These are phyloP conservation scores for Rhododendron ferrugineum DNA, from an alignment of 148 eudicot species.

Conservation along the genomic window DNA sequence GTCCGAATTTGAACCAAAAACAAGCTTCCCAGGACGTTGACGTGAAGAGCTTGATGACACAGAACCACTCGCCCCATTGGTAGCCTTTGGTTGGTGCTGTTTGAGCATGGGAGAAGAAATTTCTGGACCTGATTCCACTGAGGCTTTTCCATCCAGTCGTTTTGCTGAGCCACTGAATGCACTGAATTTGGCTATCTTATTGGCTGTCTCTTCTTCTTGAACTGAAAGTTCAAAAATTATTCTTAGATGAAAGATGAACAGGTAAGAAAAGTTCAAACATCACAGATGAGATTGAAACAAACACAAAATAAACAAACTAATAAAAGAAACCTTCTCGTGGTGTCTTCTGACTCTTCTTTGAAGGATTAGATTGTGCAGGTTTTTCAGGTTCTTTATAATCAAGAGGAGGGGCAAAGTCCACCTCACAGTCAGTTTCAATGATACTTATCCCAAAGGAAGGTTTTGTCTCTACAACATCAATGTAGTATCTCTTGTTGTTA, in stretches of 20 bases:
- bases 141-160: slow-evolving; percentile 23
- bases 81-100: slow-evolving; percentile 13
- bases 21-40: slow-evolving; percentile 20
- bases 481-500: slow-evolving; percentile 24
- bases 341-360: not conserved
- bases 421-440: slow-evolving; percentile 34
- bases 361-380: not conserved
- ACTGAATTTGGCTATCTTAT: slow-evolving; percentile 13
- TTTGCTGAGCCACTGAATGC: slow-evolving; percentile 21
- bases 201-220: slow-evolving; percentile 17
- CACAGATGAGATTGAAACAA: not conserved
- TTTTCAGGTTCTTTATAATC: slow-evolving; percentile 30
- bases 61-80: slow-evolving; percentile 4
- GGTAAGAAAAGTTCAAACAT: not conserved
- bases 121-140: not conserved
- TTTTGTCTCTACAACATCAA: slow-evolving; percentile 24
- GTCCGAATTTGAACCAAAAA: slow-evolving; percentile 21
- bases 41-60: slow-evolving; percentile 16
- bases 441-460: slow-evolving; percentile 23
- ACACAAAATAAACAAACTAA: not conserved
- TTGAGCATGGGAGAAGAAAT: slow-evolving; percentile 10
- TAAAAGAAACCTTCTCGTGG: slow-evolving; percentile 16
- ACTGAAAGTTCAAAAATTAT: not conserved
- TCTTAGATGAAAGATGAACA: not conserved
- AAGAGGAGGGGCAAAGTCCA: slow-evolving; percentile 29